Base-by-base conservation (phyloP, 768 basidiomycete genomes). In the Panaeolus cyanescens region DNA sequence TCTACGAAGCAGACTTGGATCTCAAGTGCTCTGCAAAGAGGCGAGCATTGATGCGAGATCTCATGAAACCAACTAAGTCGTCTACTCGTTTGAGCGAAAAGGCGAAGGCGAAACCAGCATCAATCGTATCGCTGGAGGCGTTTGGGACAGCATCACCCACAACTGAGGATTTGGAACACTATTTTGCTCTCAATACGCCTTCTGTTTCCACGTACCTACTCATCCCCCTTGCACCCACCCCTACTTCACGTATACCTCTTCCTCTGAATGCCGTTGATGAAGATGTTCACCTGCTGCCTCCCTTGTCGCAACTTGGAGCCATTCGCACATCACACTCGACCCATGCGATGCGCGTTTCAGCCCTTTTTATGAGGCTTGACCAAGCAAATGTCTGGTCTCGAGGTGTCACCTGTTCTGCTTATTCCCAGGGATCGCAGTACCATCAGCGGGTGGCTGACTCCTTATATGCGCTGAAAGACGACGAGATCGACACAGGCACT, bases 201-300 rank as follows among this genome's bases (percentile, higher is more conserved):
- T 62, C 66, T 4, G 84, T 88, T 4, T 87, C 83, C 10, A 91
- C 92, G 8, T 80, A 80, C 64, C 85, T 94, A 55, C 82, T 91
- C 54, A 82, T 94, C 31, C 91, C 92, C 56, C 83, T 94, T 61
- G 88, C 88, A 0, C 91, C 92, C 1, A 89, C 89, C 2, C 88
- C 91, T 7, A 85, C 86, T 0, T 71, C 80, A 4, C 86, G 87
- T n/a, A 71, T 85, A 9, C 91, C 91, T 3, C 78, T 93, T 56
- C 75, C 75, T 54, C 72, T 60, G 42, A 60, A 65, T 50, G 68
- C 67, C 28, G 53, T 42, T 7, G 32, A 58, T 13, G 31, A 54
- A 19, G 64, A 57, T 13, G 62, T 67, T 12, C 58, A 57, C 5
- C 58, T 71, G 17, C 68, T 77, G 25, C 78, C 92, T 4, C 88